Base-by-base conservation (phyloP, 2,329 filamentous ascomycete species). In the Arthrobotrys sphaeroides region DNA sequence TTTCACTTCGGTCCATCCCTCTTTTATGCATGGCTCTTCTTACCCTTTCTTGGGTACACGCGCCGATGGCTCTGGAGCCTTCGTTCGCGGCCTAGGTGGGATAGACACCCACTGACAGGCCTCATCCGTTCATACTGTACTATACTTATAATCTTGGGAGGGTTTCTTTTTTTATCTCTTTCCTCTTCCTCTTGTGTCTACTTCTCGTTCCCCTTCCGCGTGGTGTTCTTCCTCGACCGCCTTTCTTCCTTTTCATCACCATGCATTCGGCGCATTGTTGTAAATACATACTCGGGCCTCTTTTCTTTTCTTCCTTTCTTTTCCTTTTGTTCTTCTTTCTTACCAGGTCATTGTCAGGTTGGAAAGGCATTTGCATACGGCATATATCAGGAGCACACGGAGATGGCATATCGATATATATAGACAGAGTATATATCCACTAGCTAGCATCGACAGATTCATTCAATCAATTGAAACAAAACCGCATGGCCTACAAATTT, bases 401-500 rank as follows among this genome's bases (percentile, higher is more conserved):
- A 65, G 43, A 55, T 47, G 31, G 65, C 26, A 64, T 36, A 38
- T 45, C n/a, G n/a, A n/a, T n/a, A n/a, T n/a, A n/a, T n/a, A n/a
- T n/a, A n/a, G n/a, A n/a, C n/a, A n/a, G n/a, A n/a, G n/a, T n/a
- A n/a, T n/a, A n/a, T n/a, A n/a, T n/a, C n/a, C n/a, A 45, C 33
- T 43, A 62, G 20, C 59, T 61, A 51, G 47, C 38, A 75, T 69
- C 72, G 72, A 69, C 72, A 69, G 64, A 59, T 59, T 51, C 49
- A 64, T n/a, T n/a, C 47, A 64, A 65, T 59, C 60, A 75, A 69
- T 69, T 53, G 62, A 75, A 69, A 59, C 26, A 72, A 69, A 60
- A 75, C 72, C 72, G 72, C 64, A 75, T 64, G 47, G 72, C 72
- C 72, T 75, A 75, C 72, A 75, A 74, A 59, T 75, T 60, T 69